Evolutionary conservation across 768 basidiomycete genomes (phyloP).

Genomic region (Boletus subparvulus): DNA sequence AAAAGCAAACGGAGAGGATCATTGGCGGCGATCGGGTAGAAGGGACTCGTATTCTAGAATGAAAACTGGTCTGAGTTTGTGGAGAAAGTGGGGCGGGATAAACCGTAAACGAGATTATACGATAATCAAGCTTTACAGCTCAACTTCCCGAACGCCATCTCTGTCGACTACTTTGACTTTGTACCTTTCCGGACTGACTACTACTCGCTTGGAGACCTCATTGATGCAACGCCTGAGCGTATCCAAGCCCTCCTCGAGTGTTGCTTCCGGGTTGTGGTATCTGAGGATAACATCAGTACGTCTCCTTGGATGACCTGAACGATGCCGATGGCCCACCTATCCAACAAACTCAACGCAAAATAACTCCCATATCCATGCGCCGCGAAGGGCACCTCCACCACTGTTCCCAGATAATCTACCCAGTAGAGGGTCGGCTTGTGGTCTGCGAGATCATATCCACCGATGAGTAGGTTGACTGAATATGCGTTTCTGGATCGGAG

Average conservation of each 20-base stretch:
- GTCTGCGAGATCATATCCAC: conserved; percentile 84
- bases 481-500: conserved; percentile 87
- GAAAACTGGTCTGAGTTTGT: background rate
- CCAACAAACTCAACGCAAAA: conserved; percentile 89
- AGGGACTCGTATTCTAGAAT: conserved; percentile 23
- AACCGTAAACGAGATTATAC: conserved; percentile 1
- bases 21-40: conserved; percentile 52
- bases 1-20: conserved; percentile 52
- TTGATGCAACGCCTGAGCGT: conserved; percentile 83
- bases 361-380: conserved; percentile 96
- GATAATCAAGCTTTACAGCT: conserved; percentile 46
- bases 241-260: conserved; percentile 82
- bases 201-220: conserved; percentile 82
- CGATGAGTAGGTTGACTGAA: conserved; percentile 88
- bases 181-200: conserved; percentile 78
- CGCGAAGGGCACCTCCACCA: conserved; percentile 85
- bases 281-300: conserved; percentile 36
- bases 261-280: conserved; percentile 88
- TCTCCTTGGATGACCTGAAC: background rate
- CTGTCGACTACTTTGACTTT: conserved; percentile 92
- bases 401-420: conserved; percentile 94
- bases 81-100: background rate
- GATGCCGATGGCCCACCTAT: conserved; percentile 53
- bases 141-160: conserved; percentile 81
- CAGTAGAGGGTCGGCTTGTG: conserved; percentile 82